Evolutionary conservation across 441 rosid genomes (phyloP).

Genomic region (Croton laevigatus): DNA sequence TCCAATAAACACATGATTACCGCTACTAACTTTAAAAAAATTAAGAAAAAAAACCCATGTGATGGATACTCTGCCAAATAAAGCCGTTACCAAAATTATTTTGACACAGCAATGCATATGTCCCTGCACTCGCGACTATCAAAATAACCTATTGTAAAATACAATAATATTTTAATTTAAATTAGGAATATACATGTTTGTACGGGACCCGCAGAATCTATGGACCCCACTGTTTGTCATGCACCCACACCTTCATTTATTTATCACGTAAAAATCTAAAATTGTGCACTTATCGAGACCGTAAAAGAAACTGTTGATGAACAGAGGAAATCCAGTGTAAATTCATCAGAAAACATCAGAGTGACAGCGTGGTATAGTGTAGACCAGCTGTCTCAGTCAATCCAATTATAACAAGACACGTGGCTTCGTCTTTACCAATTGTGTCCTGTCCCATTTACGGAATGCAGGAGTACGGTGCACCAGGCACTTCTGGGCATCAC

Average conservation of each 20-base stretch:
- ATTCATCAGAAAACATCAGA: conserved; percentile 18
- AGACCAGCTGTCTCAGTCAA: conserved; percentile 19
- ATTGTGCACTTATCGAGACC: not conserved
- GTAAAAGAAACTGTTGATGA: not conserved
- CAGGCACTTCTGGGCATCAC: conserved; percentile 18
- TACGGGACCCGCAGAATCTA: conserved; percentile 31
- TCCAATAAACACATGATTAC: too few species aligned
- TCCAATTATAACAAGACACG: conserved; percentile 13
- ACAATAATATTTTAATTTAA: too few species aligned
- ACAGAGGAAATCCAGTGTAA: conserved; percentile 6
- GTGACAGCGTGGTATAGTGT: not conserved
- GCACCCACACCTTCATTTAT: not conserved
- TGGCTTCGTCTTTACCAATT: not conserved
- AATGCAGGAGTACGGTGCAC: conserved; percentile 22
- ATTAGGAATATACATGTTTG: not conserved
- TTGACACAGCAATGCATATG: conserved; percentile 12
- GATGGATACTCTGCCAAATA: not conserved
- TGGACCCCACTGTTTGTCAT: conserved; percentile 6
- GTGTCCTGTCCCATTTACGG: conserved; percentile 1
- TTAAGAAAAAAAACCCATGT: not conserved
- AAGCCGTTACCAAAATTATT: conserved; percentile 13
- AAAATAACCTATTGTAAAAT: not conserved
- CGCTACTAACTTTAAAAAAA: not conserved
- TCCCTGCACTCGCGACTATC: not conserved
- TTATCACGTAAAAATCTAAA: conserved; percentile 7